phyloP scores from a whole-genome alignment of 768 basidiomycete species.

The Kwoniella heveanensis region DNA sequence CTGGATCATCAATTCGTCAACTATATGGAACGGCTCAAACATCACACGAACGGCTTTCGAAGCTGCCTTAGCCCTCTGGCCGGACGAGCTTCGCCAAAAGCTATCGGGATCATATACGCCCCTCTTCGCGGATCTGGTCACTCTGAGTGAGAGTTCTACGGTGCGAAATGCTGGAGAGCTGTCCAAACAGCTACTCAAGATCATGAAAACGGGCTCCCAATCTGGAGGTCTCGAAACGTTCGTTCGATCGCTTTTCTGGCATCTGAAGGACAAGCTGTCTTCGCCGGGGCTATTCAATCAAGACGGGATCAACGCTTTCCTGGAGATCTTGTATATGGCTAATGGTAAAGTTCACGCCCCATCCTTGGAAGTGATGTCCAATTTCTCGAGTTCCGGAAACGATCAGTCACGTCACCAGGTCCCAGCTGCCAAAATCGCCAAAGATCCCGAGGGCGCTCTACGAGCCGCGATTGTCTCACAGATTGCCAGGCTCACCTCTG shows the following conservation, averaged over 20 bases:
- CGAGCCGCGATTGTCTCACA: conserved; percentile 19
- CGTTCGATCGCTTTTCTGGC: conserved; percentile 71
- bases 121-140: conserved; percentile 15
- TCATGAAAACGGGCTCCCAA: conserved; percentile 2
- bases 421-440: neutral
- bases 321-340: conserved; percentile 28
- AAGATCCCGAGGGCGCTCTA: conserved; percentile 21
- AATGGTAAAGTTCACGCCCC: conserved; percentile 39
- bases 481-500: conserved; percentile 12
- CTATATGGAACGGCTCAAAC: neutral
- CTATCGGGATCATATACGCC: conserved; percentile 12
- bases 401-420: neutral
- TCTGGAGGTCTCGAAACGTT: conserved; percentile 12
- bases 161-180: conserved; percentile 21
- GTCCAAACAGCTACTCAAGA: conserved; percentile 16
- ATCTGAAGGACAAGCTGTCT: conserved; percentile 76
- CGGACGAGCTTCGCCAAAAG: conserved; percentile 3
- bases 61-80: conserved; percentile 22
- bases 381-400: conserved; percentile 5
- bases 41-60: conserved; percentile 10
- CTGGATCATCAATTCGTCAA: conserved; percentile 15
- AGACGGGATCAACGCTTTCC: conserved; percentile 29
- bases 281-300: conserved; percentile 9
- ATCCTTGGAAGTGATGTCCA: conserved; percentile 11
- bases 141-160: conserved; percentile 2